These are phyloP conservation scores for Amaranthus hypochondriacus DNA, from an alignment of 148 eudicot genomes.

Conservation along the genomic window DNA sequence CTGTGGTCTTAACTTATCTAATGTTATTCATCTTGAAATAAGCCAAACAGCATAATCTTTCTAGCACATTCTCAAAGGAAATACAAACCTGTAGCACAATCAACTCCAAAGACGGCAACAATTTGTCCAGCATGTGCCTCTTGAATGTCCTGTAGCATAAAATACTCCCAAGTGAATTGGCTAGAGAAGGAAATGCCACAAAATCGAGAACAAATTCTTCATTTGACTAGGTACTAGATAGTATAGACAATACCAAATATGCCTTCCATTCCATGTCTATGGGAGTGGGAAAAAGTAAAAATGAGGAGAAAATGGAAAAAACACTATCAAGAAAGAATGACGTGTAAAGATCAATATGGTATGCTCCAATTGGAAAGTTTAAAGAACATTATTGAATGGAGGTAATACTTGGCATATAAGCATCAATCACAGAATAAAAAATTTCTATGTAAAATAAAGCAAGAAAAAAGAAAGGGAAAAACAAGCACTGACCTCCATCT, in stretches of 20 bases:
- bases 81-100: slow-evolving; percentile 87
- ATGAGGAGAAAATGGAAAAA: too few relatives aligned
- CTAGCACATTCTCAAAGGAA: neutral
- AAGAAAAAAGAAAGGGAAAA: neutral
- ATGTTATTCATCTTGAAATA: too few relatives aligned
- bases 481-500: slow-evolving; percentile 73
- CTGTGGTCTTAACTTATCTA: too few relatives aligned
- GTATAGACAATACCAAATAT: neutral
- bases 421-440: neutral
- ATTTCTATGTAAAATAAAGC: neutral
- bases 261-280: too few relatives aligned
- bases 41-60: too few relatives aligned
- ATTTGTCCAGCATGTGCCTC: slow-evolving; percentile 99
- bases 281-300: too few relatives aligned
- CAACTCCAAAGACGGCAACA: slow-evolving; percentile 97
- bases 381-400: too few relatives aligned
- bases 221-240: neutral
- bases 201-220: neutral
- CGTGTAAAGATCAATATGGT: too few relatives aligned
- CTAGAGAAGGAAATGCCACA: slow-evolving; percentile 1
- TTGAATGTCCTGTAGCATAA: slow-evolving; percentile 72
- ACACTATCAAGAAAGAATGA: too few relatives aligned
- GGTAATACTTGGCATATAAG: neutral
- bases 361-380: too few relatives aligned
- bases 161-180: slow-evolving; percentile 3